Evolutionary conservation across 352 stramenopile genomes (phyloP).

Genomic region (Pythium pectinolyticum): DNA sequence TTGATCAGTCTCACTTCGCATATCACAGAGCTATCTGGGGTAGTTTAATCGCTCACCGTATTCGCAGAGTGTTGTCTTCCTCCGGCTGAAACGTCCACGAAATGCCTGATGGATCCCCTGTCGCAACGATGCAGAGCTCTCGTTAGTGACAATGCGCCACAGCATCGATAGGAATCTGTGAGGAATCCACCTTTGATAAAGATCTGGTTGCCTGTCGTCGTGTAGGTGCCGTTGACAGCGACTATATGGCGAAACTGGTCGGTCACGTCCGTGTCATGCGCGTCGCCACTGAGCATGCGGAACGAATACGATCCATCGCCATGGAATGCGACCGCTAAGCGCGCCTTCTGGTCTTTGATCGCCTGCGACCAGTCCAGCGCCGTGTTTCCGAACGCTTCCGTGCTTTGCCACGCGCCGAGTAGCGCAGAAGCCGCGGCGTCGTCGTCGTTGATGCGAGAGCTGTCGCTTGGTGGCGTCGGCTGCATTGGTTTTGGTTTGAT

Average conservation of each 20-base stretch:
- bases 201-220: conserved; percentile 27
- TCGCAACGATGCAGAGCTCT: too few relatives aligned
- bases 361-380: conserved; percentile 73
- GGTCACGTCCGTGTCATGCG: conserved; percentile 38
- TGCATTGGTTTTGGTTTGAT: too few relatives aligned
- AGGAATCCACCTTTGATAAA: conserved; percentile 33
- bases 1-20: background rate
- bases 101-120: conserved; percentile 54
- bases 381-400: conserved; percentile 78
- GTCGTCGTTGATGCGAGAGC: too few relatives aligned
- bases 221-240: conserved; percentile 42
- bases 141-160: background rate
- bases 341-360: conserved; percentile 48
- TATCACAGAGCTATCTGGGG: background rate
- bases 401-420: conserved; percentile 56
- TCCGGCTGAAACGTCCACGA: conserved; percentile 70
- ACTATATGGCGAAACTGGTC: conserved; percentile 55
- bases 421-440: conserved; percentile 4
- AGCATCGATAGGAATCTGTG: background rate
- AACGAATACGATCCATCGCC: conserved; percentile 41
- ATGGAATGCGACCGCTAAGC: conserved; percentile 46
- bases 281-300: conserved; percentile 28
- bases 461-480: too few relatives aligned
- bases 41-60: too few relatives aligned
- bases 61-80: conserved; percentile 58